Conservation (phyloP, 768 basidiomycete species). For the Pleurotus giganteus region DNA sequence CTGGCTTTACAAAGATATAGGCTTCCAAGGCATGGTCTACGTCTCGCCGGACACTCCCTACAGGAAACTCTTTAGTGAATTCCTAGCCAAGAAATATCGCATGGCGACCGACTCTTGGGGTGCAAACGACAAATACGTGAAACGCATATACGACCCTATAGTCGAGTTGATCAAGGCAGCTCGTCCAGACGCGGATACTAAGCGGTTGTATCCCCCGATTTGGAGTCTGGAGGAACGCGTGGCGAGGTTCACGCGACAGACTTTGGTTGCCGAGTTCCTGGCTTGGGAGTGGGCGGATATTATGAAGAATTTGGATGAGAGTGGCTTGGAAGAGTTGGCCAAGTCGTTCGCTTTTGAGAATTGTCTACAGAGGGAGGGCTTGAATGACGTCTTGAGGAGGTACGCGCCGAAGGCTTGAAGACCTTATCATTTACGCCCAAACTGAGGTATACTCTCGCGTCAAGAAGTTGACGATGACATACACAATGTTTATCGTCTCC, state of each 20-base stretch:
- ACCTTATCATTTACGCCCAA: too few species aligned
- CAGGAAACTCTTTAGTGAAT: slow-evolving; percentile 63
- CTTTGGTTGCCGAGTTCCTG: slow-evolving; percentile 69
- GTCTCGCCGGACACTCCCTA: slow-evolving; percentile 68
- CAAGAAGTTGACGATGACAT: neutral
- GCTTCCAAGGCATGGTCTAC: slow-evolving; percentile 86
- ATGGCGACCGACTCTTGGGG: slow-evolving; percentile 82
- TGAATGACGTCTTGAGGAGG: slow-evolving; percentile 54
- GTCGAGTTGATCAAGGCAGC: slow-evolving; percentile 40
- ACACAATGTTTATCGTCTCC: neutral
- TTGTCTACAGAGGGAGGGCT: slow-evolving; percentile 64
- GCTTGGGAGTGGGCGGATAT: slow-evolving; percentile 74
- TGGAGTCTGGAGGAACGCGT: slow-evolving; percentile 60
- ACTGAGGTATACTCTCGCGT: too few species aligned
- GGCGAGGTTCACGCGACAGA: slow-evolving; percentile 60
- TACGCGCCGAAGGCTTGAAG: slow-evolving; percentile 28
- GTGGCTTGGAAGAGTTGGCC: slow-evolving; percentile 72
- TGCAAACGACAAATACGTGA: slow-evolving; percentile 56
- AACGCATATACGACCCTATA: slow-evolving; percentile 62
- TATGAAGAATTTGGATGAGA: slow-evolving; percentile 54
- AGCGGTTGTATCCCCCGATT: slow-evolving; percentile 61
- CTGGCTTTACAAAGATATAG: slow-evolving; percentile 87
- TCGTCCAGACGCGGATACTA: slow-evolving; percentile 40
- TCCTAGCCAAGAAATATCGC: slow-evolving; percentile 76
- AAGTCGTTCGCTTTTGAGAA: slow-evolving; percentile 69